Conservation (phyloP, 2,329 filamentous ascomycete species). For the Stachybotrys chartarum region DNA sequence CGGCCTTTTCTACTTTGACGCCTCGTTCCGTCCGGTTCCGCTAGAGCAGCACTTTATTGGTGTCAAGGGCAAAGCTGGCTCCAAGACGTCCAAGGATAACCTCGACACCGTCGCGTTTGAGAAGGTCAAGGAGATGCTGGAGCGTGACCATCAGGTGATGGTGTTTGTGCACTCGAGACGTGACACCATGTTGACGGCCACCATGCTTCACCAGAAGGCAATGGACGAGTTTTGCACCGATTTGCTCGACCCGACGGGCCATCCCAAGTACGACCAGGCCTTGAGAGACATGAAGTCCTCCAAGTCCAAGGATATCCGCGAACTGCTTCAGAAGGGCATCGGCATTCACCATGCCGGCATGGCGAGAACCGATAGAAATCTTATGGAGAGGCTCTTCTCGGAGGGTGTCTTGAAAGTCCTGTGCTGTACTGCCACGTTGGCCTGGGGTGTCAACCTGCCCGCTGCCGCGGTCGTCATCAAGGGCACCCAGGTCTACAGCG, state of each 20-base stretch:
- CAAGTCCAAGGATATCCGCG: slow-evolving; percentile 78
- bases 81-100: slow-evolving; percentile 78
- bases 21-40: slow-evolving; percentile 90
- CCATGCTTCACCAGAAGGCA: slow-evolving; percentile 80
- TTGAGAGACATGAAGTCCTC: slow-evolving; percentile 79
- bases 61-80: slow-evolving; percentile 82
- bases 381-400: slow-evolving; percentile 88
- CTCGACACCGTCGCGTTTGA: slow-evolving; percentile 83
- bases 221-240: slow-evolving; percentile 71
- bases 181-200: slow-evolving; percentile 84
- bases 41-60: slow-evolving; percentile 96
- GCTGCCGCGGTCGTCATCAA: slow-evolving; percentile 97
- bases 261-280: slow-evolving; percentile 74
- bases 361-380: slow-evolving; percentile 85
- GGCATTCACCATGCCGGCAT: slow-evolving; percentile 97
- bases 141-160: slow-evolving; percentile 94
- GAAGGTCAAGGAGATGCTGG: slow-evolving; percentile 90
- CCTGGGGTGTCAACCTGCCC: slow-evolving; percentile 98
- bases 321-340: slow-evolving; percentile 83
- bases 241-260: slow-evolving; percentile 72
- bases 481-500: slow-evolving; percentile 93
- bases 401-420: slow-evolving; percentile 94
- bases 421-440: slow-evolving; percentile 94
- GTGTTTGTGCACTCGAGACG: slow-evolving; percentile 97
- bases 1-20: slow-evolving; percentile 94